phyloP scores from a whole-genome alignment of 2,329 filamentous ascomycete species.

The Colletotrichum truncatum region DNA sequence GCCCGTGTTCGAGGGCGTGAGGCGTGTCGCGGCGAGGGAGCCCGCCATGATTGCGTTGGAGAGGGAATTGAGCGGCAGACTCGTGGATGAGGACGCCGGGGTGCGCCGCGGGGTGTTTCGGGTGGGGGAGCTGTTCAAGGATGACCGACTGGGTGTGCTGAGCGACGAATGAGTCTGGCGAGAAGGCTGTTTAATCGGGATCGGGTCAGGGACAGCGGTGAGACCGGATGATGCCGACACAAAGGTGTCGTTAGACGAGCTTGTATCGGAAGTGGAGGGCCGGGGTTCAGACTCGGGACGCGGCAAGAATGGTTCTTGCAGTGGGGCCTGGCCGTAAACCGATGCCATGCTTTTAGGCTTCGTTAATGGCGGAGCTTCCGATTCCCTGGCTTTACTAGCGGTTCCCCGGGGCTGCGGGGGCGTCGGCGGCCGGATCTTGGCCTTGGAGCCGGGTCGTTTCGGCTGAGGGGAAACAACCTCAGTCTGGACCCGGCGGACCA shows the following conservation, averaged over 20 bases:
- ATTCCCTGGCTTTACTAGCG: neutral
- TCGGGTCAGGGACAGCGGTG: constrained; percentile 13
- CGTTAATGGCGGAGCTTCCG: neutral
- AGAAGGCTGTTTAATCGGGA: neutral
- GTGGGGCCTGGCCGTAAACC: neutral
- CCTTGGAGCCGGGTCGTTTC: constrained; percentile 35
- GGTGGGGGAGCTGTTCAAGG: constrained; percentile 44
- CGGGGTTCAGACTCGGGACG: constrained; percentile 20
- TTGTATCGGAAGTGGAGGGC: constrained; percentile 31
- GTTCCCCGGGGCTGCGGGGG: constrained; percentile 45
- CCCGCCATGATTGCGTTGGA: constrained; percentile 80
- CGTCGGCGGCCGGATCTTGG: constrained; percentile 42
- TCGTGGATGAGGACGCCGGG: constrained; percentile 41
- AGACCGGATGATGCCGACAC: constrained; percentile 42
- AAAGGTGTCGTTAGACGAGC: constrained; percentile 34
- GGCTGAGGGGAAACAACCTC: constrained; percentile 45
- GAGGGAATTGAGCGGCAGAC: constrained; percentile 69
- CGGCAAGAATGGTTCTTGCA: neutral
- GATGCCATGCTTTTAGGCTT: constrained; percentile 10
- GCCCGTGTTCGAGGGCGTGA: constrained; percentile 50
- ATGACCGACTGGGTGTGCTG: constrained; percentile 14
- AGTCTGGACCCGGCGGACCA: constrained; percentile 30
- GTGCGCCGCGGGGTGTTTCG: constrained; percentile 42
- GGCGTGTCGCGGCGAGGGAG: constrained; percentile 73
- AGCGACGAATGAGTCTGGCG: constrained; percentile 6